These are phyloP conservation scores for Clarireedia monteithiana DNA, from an alignment of 2,329 filamentous ascomycete species.

Conservation along the genomic window DNA sequence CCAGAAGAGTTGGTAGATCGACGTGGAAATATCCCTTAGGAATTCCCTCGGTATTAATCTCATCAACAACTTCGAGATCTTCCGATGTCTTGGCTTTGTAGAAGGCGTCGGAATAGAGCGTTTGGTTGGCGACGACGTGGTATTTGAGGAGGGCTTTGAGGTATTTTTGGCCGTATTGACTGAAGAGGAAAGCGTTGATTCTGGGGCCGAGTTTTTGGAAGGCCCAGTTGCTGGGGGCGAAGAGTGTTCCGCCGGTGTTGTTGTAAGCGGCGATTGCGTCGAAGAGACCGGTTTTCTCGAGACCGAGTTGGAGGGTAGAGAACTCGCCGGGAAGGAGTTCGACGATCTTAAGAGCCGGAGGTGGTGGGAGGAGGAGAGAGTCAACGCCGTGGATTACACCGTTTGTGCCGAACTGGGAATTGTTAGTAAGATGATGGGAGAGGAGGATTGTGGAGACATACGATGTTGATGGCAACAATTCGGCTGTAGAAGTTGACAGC, in stretches of 20 bases:
- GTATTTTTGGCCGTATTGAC: slow-evolving; percentile 65
- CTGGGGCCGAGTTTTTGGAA: slow-evolving; percentile 65
- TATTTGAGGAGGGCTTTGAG: slow-evolving; percentile 73
- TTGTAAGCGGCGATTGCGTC: slow-evolving; percentile 47
- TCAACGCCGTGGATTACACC: slow-evolving; percentile 76
- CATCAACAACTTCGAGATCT: slow-evolving; percentile 19
- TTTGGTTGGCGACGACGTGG: slow-evolving; percentile 65
- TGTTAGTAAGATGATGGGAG: not conserved
- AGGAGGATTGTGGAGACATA: slow-evolving; percentile 33
- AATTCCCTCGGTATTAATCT: slow-evolving; percentile 23
- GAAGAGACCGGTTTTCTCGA: slow-evolving; percentile 65
- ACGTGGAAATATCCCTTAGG: slow-evolving; percentile 43
- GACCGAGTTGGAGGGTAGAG: slow-evolving; percentile 69
- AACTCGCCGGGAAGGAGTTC: slow-evolving; percentile 60
- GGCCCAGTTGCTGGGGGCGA: slow-evolving; percentile 75
- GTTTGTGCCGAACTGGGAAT: slow-evolving; percentile 57
- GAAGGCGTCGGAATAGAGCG: slow-evolving; percentile 76
- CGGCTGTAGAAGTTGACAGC: slow-evolving; percentile 71
- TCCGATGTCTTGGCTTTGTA: slow-evolving; percentile 43
- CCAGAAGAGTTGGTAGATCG: slow-evolving; percentile 66
- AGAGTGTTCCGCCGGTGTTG: slow-evolving; percentile 62
- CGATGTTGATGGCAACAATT: slow-evolving; percentile 62
- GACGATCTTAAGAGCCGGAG: slow-evolving; percentile 55
- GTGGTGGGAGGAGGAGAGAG: slow-evolving; percentile 68
- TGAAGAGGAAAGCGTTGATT: slow-evolving; percentile 81